phyloP scores from a whole-genome alignment of 2,329 filamentous ascomycete genomes.

The Colletotrichum brevisporum region DNA sequence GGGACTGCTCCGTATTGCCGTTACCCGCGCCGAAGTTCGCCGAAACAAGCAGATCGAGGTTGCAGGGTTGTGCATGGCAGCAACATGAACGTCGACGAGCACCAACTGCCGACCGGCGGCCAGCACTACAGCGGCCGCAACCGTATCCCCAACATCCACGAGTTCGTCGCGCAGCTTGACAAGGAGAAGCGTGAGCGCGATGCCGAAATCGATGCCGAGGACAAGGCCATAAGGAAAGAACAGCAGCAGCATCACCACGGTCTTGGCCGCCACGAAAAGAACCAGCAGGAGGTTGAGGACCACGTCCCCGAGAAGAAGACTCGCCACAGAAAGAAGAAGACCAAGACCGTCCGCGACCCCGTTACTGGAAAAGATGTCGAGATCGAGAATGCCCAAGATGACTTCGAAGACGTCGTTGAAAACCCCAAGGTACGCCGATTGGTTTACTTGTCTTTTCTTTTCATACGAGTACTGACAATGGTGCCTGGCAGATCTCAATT shows the following conservation, averaged over 20 bases:
- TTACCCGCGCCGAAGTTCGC: not conserved
- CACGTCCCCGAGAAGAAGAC: slow-evolving; percentile 55
- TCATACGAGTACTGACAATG: not conserved
- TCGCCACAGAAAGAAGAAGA: slow-evolving; percentile 57
- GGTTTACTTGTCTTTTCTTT: not conserved
- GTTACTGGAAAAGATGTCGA: slow-evolving; percentile 88
- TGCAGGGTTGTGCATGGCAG: slow-evolving; percentile 31
- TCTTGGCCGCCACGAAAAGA: not conserved
- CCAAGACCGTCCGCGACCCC: slow-evolving; percentile 87
- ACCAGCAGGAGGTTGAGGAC: slow-evolving; percentile 52
- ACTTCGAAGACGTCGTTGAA: slow-evolving; percentile 77
- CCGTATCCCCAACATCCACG: slow-evolving; percentile 87
- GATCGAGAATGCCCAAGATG: slow-evolving; percentile 84
- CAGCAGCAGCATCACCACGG: slow-evolving; percentile 23
- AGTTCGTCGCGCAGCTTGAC: slow-evolving; percentile 86
- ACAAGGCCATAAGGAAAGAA: slow-evolving; percentile 53
- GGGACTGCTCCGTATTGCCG: not conserved
- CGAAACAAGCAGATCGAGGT: not conserved
- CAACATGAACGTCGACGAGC: slow-evolving; percentile 57
- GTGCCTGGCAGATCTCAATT: slow-evolving; percentile 74
- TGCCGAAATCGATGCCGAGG: slow-evolving; percentile 74
- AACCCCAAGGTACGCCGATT: slow-evolving; percentile 73
- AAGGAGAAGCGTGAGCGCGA: slow-evolving; percentile 83
- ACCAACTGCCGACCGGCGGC: slow-evolving; percentile 59
- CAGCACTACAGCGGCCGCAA: slow-evolving; percentile 88